Evolutionary conservation across 441 rosid genomes (phyloP).

Genomic region (Francoa sonchifolia): DNA sequence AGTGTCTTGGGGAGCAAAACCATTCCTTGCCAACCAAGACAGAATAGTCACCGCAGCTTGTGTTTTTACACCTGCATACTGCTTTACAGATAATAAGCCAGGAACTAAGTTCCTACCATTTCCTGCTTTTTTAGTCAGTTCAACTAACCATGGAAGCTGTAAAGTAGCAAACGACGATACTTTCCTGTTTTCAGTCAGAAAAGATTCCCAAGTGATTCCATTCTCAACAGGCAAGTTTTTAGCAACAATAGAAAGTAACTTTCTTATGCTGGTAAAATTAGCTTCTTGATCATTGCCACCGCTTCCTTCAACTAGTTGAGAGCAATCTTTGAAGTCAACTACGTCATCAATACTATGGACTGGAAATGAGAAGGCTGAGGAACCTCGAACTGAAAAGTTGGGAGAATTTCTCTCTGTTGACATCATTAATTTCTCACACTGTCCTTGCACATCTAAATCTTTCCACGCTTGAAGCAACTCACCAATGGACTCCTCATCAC

Average conservation of each 20-base stretch:
- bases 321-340: constrained; percentile 33
- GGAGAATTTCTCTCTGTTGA: constrained; percentile 44
- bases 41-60: constrained; percentile 58
- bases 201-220: constrained; percentile 44
- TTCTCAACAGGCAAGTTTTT: constrained; percentile 46
- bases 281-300: constrained; percentile 31
- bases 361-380: constrained; percentile 19
- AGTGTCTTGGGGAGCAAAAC: constrained; percentile 80
- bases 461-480: constrained; percentile 98
- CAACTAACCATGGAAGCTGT: constrained; percentile 89
- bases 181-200: constrained; percentile 68
- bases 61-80: constrained; percentile 48
- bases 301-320: constrained; percentile 34
- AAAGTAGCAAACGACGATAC: constrained; percentile 58
- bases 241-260: constrained; percentile 47
- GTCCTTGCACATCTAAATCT: constrained; percentile 87
- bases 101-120: constrained; percentile 29
- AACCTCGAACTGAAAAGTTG: constrained; percentile 27
- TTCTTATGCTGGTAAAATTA: constrained; percentile 31
- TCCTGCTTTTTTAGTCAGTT: constrained; percentile 45
- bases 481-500: constrained; percentile 84
- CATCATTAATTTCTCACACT: constrained; percentile 54
- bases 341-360: constrained; percentile 28
- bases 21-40: constrained; percentile 84
- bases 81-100: constrained; percentile 47